A percentile compares a stretch with the other conserved stretches of the same genome.
Evolutionary conservation across 352 stramenopile genomes (phyloP).

Genomic region (Globisporangium sylvaticum): DNA sequence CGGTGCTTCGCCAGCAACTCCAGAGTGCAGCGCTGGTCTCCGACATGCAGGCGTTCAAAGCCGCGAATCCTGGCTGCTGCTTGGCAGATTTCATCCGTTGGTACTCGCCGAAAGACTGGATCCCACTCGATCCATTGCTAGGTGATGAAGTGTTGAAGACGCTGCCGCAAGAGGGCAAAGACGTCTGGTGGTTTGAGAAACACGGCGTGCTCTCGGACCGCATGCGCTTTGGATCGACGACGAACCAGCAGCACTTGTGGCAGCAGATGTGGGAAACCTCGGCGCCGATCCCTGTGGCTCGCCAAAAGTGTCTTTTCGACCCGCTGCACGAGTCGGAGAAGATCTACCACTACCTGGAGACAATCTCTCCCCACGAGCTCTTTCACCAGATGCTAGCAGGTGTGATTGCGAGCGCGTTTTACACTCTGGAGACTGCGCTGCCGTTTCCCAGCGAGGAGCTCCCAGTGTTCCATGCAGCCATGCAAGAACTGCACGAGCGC

Average conservation of each 20-base stretch:
- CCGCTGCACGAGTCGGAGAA: conserved; percentile 74
- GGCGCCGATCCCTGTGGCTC: conserved; percentile 37
- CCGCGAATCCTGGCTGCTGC: conserved; percentile 59
- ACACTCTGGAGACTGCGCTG: conserved; percentile 46
- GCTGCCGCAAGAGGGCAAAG: conserved; percentile 38
- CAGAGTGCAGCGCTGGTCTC: conserved; percentile 70
- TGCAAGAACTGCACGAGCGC: conserved; percentile 30
- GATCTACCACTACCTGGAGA: conserved; percentile 81
- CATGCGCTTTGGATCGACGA: conserved; percentile 47
- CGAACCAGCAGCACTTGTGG: conserved; percentile 59
- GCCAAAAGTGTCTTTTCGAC: conserved; percentile 74
- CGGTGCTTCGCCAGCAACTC: conserved; percentile 68
- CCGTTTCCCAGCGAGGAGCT: conserved; percentile 30
- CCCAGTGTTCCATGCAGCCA: conserved; percentile 30
- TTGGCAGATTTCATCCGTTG: conserved; percentile 80
- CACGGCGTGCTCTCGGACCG: conserved; percentile 68
- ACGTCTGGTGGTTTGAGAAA: conserved; percentile 66
- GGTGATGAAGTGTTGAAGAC: conserved; percentile 16
- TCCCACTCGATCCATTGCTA: conserved; percentile 32
- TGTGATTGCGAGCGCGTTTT: conserved; percentile 53
- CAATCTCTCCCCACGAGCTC: conserved; percentile 66
- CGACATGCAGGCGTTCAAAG: conserved; percentile 87
- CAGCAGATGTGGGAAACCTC: conserved; percentile 74
- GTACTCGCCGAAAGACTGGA: conserved; percentile 84
- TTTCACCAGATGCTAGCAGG: conserved; percentile 78